Conservation (phyloP, 257 asterid species). For the Nicotiana attenuata region DNA sequence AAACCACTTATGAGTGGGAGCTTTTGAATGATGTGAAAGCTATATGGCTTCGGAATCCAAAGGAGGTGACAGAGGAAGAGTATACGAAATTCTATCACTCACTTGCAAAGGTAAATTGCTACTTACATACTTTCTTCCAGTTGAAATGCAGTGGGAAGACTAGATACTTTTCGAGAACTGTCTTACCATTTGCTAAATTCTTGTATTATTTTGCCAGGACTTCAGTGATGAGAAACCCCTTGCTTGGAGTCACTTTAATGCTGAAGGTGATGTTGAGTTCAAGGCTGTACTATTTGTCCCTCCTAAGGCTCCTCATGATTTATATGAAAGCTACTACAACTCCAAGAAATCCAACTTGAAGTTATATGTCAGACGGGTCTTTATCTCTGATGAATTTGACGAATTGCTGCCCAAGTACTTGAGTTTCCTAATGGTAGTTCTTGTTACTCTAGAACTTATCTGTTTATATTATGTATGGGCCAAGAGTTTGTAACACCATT, state of each 20-base stretch:
- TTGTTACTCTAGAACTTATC: background rate
- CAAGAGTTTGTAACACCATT: background rate
- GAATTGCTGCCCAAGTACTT: slow-evolving; percentile 90
- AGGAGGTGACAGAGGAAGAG: slow-evolving; percentile 91
- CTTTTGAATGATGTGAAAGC: slow-evolving; percentile 89
- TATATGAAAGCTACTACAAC: slow-evolving; percentile 88
- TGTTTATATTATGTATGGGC: background rate
- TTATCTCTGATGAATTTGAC: slow-evolving; percentile 89
- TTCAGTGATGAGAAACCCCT: slow-evolving; percentile 78
- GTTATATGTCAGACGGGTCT: slow-evolving; percentile 77
- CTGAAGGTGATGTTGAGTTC: slow-evolving; percentile 97
- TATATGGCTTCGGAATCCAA: slow-evolving; percentile 84
- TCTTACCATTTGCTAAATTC: background rate
- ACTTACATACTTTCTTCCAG: background rate
- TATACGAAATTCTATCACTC: slow-evolving; percentile 78
- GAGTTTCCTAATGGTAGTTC: slow-evolving; percentile 73
- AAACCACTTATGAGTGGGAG: slow-evolving; percentile 83
- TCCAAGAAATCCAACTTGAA: slow-evolving; percentile 77
- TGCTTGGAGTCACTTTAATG: slow-evolving; percentile 87
- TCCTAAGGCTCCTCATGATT: slow-evolving; percentile 91
- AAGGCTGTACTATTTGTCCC: slow-evolving; percentile 84
- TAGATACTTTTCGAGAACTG: background rate
- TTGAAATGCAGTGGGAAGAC: background rate
- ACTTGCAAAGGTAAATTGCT: slow-evolving; percentile 57
- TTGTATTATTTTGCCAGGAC: slow-evolving; percentile 44